These are phyloP conservation scores for Ceratocystis eucalypticola DNA, from an alignment of 2,329 filamentous ascomycete genomes.

Conservation along the genomic window DNA sequence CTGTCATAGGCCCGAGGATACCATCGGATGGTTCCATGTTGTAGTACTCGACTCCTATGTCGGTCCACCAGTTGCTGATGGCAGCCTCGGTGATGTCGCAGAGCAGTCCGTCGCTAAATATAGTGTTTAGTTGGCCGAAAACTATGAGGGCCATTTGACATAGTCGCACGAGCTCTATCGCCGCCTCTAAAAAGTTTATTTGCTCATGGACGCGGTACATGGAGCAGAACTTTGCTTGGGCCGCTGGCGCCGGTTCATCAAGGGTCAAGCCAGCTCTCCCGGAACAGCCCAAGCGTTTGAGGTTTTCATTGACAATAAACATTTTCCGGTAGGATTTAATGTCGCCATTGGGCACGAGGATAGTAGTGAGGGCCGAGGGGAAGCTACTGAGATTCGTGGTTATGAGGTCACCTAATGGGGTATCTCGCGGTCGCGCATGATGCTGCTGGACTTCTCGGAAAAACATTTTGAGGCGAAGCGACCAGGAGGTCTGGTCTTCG, in stretches of 20 bases:
- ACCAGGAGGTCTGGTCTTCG: constrained; percentile 67
- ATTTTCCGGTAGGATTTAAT: constrained; percentile 63
- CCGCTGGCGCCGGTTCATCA: constrained; percentile 62
- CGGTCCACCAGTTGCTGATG: constrained; percentile 90
- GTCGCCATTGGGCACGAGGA: constrained; percentile 76
- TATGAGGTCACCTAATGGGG: constrained; percentile 71
- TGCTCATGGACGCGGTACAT: constrained; percentile 79
- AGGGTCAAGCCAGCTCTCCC: constrained; percentile 77
- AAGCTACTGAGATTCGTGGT: constrained; percentile 89
- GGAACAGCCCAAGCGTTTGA: constrained; percentile 85
- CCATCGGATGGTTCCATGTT: constrained; percentile 87
- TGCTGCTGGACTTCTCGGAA: constrained; percentile 76
- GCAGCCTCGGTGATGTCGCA: constrained; percentile 88
- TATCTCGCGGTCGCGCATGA: constrained; percentile 73
- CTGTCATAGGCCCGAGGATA: constrained; percentile 80
- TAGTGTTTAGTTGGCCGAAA: constrained; percentile 74
- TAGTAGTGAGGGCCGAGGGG: constrained; percentile 83
- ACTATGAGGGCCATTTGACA: constrained; percentile 81
- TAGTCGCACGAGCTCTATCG: constrained; percentile 77
- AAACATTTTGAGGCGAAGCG: constrained; percentile 62
- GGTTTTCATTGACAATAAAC: constrained; percentile 87
- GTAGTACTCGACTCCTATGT: constrained; percentile 83
- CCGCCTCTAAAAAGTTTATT: constrained; percentile 61
- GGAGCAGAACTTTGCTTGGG: constrained; percentile 81
- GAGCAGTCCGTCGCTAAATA: constrained; percentile 81